Base-by-base conservation (phyloP, 2,329 filamentous ascomycete species). In the Mycosphaerella arachidis region DNA sequence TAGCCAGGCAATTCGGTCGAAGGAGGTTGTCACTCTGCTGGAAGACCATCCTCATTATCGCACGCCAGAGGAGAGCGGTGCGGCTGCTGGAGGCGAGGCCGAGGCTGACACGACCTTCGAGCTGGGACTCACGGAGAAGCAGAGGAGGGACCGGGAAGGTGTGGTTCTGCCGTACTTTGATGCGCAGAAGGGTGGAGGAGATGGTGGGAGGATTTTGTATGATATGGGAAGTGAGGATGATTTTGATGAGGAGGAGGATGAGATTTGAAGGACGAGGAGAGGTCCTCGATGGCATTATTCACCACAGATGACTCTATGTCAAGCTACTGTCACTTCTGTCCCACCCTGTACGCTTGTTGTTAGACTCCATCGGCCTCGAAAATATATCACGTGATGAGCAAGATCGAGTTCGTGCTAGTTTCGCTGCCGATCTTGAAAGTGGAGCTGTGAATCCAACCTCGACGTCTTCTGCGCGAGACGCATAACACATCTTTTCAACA, bases 171-270 rank as follows among this genome's bases (percentile, higher is more conserved):
- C 94, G 16, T 97, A 99, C 74, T 97, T 95, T 75, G 94, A 99
- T 78, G 94, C 94, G 27, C 94, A 99, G 81, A 90, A 86, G 56
- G 84, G 82, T 4, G 79, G 85, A 0, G 92, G 92, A 0, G 91
- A 96, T 69, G 93, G 94, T 4, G 94, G 94, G 0, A 83, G 93
- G 62, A 99, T 99, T 66, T 72, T 99, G 70, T 99, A 99, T 73
- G 93, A 97, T 68, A 96, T 97, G 90, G 93, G 92, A 1, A 84
- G 86, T 63, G 94, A 97, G 77, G 94, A 99, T 75, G 92, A 97
- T 73, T 97, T 97, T 77, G 92, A 96, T 68, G 92, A 96, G 60
- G 92, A 96, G 71, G 92, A 97, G 70, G 92, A 97, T 76, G 92
- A 97, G 76, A 92, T 93, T 66, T 92, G 76, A 74, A 35, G 20